Evolutionary conservation across 1,284 basidiomycete genomes (phyloP).

Genomic region (Ceratobasidium sp.): DNA sequence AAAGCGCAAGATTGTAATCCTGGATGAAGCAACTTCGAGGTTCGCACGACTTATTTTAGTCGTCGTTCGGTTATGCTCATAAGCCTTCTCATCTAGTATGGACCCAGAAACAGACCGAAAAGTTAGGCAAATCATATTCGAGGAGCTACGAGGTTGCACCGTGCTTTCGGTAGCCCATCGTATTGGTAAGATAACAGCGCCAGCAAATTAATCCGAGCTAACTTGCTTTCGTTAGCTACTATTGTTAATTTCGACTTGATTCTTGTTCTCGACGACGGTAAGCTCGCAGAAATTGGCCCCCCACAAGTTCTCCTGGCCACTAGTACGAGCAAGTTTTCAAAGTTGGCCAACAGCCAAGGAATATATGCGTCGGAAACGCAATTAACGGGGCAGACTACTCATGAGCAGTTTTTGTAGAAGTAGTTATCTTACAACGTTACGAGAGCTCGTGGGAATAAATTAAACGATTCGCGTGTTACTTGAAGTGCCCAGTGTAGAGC

Average conservation of each 20-base stretch:
- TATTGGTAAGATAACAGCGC: background rate
- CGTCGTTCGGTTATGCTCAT: background rate
- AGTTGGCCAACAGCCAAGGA: slow-evolving; percentile 13
- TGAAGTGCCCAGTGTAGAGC: too few species aligned
- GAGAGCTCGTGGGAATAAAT: too few species aligned
- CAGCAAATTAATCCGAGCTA: background rate
- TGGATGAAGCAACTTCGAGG: slow-evolving; percentile 11
- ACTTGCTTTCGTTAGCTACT: background rate
- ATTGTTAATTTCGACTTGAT: slow-evolving; percentile 18
- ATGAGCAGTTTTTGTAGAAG: background rate
- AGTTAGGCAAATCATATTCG: background rate
- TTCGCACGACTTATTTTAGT: background rate
- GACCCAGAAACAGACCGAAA: slow-evolving; percentile 11
- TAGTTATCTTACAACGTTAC: too few species aligned
- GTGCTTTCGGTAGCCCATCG: slow-evolving; percentile 8
- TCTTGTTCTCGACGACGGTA: slow-evolving; percentile 14
- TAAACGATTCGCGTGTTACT: too few species aligned
- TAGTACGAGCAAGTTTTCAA: background rate
- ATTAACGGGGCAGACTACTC: background rate
- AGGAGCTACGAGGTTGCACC: slow-evolving; percentile 3
- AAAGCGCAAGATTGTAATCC: slow-evolving; percentile 14
- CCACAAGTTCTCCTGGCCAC: background rate
- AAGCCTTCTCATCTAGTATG: background rate
- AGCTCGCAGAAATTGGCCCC: slow-evolving; percentile 1
- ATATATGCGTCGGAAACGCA: background rate